These are phyloP conservation scores for Sisymbrium irio DNA, from an alignment of 345 rosid species.

Conservation along the genomic window DNA sequence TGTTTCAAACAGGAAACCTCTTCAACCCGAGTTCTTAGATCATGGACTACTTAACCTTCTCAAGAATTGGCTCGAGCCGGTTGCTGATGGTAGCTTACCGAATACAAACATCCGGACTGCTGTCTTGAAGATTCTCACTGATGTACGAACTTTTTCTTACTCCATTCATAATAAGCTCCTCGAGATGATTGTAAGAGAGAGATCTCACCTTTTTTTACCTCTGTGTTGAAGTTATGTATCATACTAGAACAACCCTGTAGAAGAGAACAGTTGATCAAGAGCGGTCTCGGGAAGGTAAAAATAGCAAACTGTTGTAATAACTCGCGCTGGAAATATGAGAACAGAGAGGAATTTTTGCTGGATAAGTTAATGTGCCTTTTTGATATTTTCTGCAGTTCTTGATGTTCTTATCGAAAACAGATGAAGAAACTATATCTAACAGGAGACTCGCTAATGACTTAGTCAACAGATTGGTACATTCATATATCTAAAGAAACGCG, in stretches of 20 bases:
- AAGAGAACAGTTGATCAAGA: slow-evolving; percentile 71
- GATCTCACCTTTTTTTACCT: neutral
- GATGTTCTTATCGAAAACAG: slow-evolving; percentile 88
- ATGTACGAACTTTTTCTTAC: slow-evolving; percentile 41
- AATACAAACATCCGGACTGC: slow-evolving; percentile 74
- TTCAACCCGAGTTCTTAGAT: slow-evolving; percentile 77
- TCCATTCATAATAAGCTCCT: neutral
- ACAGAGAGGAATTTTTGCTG: neutral
- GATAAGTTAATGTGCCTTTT: neutral
- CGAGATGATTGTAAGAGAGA: neutral
- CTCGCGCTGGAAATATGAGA: neutral
- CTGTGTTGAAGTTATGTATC: slow-evolving; percentile 51
- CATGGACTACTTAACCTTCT: slow-evolving; percentile 75
- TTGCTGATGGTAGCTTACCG: slow-evolving; percentile 93
- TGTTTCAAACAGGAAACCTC: slow-evolving; percentile 45
- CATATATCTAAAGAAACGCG: neutral
- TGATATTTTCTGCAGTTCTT: slow-evolving; percentile 39
- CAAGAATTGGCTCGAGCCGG: slow-evolving; percentile 91
- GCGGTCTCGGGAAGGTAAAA: slow-evolving; percentile 78
- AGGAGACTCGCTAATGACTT: slow-evolving; percentile 77
- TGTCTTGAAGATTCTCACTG: slow-evolving; percentile 60
- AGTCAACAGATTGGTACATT: slow-evolving; percentile 73
- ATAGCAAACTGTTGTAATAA: neutral
- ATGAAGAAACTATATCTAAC: slow-evolving; percentile 79
- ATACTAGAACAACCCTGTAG: slow-evolving; percentile 64